Conservation (phyloP, 371 early-diverging fungal genomes). For the Rhizopus arrhizus region DNA sequence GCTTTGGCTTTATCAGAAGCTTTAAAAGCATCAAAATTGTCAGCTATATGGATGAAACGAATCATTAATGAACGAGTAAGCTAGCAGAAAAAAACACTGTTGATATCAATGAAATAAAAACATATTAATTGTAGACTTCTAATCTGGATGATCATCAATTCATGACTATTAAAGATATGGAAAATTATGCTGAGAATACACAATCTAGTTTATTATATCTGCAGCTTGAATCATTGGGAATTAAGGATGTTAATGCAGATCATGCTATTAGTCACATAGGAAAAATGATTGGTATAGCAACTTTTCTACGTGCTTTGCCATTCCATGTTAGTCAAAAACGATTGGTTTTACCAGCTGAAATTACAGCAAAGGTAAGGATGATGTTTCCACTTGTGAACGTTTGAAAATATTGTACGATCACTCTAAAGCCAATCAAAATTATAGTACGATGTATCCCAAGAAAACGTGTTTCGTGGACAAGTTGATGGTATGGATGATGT, state of each 20-base stretch:
- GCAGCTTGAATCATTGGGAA: constrained; percentile 83
- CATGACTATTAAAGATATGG: constrained; percentile 76
- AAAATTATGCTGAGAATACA: constrained; percentile 87
- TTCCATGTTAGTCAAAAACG: constrained; percentile 68
- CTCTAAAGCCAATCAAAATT: neutral
- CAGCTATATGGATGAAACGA: constrained; percentile 70
- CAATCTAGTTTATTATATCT: constrained; percentile 83
- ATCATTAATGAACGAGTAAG: constrained; percentile 74
- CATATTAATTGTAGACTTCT: constrained; percentile 48
- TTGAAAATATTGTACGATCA: neutral
- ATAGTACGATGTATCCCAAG: constrained; percentile 71
- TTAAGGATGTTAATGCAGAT: constrained; percentile 82
- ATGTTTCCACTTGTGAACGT: neutral
- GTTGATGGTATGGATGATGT: constrained; percentile 68
- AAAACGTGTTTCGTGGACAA: constrained; percentile 74
- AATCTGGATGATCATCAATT: constrained; percentile 71
- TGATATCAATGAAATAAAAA: constrained; percentile 9
- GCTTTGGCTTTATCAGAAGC: constrained; percentile 59
- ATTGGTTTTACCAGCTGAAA: constrained; percentile 71
- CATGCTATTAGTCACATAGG: constrained; percentile 91
- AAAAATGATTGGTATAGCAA: constrained; percentile 82
- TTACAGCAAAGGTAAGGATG: constrained; percentile 72
- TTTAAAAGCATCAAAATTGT: constrained; percentile 53
- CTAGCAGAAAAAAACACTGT: neutral
- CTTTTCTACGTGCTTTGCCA: constrained; percentile 72